Percentiles rank a stretch among this genome's conserved stretches.
These are phyloP conservation scores for Pleurotus citrinopileatus DNA, from an alignment of 768 basidiomycete genomes.

Conservation along the genomic window DNA sequence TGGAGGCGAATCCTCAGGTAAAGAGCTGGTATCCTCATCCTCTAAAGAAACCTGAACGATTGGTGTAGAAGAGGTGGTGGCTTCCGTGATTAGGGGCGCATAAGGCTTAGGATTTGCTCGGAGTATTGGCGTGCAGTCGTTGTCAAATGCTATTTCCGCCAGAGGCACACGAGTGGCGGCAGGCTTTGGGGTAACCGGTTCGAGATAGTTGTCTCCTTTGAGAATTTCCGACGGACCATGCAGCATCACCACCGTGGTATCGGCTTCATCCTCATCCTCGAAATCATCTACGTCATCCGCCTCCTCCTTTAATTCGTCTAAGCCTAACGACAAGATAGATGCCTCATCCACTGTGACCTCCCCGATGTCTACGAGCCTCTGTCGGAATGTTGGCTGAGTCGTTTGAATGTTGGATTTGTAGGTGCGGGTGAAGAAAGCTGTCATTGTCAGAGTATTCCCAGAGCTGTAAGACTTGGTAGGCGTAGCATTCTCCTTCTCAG, in stretches of 20 bases:
- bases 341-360: slow-evolving; percentile 42
- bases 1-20: background rate
- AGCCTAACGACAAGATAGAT: slow-evolving; percentile 27
- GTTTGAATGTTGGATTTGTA: slow-evolving; percentile 22
- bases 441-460: slow-evolving; percentile 21
- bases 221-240: background rate
- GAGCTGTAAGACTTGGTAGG: slow-evolving; percentile 17
- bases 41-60: background rate
- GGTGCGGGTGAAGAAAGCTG: slow-evolving; percentile 34
- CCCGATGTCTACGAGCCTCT: slow-evolving; percentile 47
- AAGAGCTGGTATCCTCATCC: background rate
- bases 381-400: slow-evolving; percentile 26
- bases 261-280: slow-evolving; percentile 26
- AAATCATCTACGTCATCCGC: slow-evolving; percentile 17
- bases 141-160: slow-evolving; percentile 29
- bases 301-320: slow-evolving; percentile 31
- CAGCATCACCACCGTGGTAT: slow-evolving; percentile 15
- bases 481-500: slow-evolving; percentile 46
- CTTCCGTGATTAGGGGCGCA: background rate
- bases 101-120: slow-evolving; percentile 15
- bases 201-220: background rate
- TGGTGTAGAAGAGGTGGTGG: background rate
- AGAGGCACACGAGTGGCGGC: slow-evolving; percentile 33
- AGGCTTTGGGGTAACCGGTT: slow-evolving; percentile 10
- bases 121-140: slow-evolving; percentile 32